Evolutionary conservation across 2,329 filamentous ascomycete species (phyloP).

Genomic region (Arthrobotrys pseudoclavata): DNA sequence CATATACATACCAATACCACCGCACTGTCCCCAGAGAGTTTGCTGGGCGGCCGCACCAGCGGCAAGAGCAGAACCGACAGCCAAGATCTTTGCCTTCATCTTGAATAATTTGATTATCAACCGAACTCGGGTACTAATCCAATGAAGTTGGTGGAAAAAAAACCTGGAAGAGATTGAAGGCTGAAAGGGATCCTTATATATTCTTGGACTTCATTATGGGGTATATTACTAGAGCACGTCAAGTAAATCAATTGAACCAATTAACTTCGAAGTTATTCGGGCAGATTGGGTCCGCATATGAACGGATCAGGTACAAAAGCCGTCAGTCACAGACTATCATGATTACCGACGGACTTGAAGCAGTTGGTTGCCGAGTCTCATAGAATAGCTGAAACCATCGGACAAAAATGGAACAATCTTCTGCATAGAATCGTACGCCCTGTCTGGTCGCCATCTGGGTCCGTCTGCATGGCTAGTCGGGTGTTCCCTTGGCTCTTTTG

Average conservation of each 20-base stretch:
- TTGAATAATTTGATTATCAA: conserved; percentile 18
- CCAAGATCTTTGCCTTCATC: conserved; percentile 56
- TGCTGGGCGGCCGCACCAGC: conserved; percentile 56
- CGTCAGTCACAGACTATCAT: conserved; percentile 14
- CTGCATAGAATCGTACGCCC: too few relatives aligned
- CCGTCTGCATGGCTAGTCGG: conserved; percentile 26
- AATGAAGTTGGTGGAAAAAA: conserved; percentile 20
- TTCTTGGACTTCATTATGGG: not conserved
- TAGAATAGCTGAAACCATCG: conserved; percentile 15
- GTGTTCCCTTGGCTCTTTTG: conserved; percentile 26
- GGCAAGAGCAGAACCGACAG: conserved; percentile 47
- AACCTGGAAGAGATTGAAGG: not conserved
- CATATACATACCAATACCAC: conserved; percentile 52
- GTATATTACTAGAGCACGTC: not conserved
- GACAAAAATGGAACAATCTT: conserved; percentile 24
- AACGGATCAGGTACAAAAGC: not conserved
- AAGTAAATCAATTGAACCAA: not conserved
- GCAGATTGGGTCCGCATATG: conserved; percentile 51
- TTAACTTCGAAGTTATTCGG: conserved; percentile 16
- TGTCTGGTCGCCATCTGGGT: conserved; percentile 9
- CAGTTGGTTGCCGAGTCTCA: conserved; percentile 1
- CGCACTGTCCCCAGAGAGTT: conserved; percentile 59
- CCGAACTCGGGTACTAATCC: conserved; percentile 8
- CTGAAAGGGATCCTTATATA: conserved; percentile 27
- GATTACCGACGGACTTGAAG: conserved; percentile 35